Percentiles rank a stretch among this genome's conserved stretches.
Evolutionary conservation across 169 alveolate species (phyloP).

Genomic region (Perkinsus chesapeaki): DNA sequence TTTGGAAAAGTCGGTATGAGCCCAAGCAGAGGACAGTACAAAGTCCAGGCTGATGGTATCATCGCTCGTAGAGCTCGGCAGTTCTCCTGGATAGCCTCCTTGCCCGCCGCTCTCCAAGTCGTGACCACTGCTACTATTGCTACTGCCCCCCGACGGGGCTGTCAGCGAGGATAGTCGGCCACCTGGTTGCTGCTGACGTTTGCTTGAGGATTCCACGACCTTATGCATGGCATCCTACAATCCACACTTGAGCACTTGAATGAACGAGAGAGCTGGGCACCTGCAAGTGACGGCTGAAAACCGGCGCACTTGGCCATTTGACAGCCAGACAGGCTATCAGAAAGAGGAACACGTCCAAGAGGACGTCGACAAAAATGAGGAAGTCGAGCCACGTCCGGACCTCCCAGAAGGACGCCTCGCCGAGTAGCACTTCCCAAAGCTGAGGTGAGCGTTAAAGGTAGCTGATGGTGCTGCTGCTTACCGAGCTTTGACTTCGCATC

Average conservation of each 20-base stretch:
- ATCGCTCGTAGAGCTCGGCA: no score
- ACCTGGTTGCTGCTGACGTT: neutral
- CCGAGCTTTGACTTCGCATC: neutral
- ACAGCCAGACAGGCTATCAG: neutral
- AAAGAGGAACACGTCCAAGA: neutral
- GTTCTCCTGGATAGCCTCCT: neutral
- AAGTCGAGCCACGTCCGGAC: neutral
- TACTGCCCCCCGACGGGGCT: neutral
- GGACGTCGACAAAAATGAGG: neutral
- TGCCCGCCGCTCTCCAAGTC: neutral
- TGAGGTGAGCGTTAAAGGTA: neutral
- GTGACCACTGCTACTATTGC: neutral
- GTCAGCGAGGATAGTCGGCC: neutral
- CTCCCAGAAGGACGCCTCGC: conserved; percentile 2
- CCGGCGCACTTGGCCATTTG: neutral
- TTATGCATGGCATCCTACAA: neutral
- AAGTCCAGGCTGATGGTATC: neutral
- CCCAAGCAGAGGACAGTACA: neutral
- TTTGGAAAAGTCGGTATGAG: neutral
- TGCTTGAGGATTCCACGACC: neutral
- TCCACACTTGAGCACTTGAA: neutral
- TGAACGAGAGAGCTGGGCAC: neutral
- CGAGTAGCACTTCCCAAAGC: neutral
- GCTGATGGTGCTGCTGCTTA: neutral
- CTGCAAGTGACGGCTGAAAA: neutral